phyloP scores from a whole-genome alignment of 2,329 filamentous ascomycete species.

The Penicillium vulpinum region DNA sequence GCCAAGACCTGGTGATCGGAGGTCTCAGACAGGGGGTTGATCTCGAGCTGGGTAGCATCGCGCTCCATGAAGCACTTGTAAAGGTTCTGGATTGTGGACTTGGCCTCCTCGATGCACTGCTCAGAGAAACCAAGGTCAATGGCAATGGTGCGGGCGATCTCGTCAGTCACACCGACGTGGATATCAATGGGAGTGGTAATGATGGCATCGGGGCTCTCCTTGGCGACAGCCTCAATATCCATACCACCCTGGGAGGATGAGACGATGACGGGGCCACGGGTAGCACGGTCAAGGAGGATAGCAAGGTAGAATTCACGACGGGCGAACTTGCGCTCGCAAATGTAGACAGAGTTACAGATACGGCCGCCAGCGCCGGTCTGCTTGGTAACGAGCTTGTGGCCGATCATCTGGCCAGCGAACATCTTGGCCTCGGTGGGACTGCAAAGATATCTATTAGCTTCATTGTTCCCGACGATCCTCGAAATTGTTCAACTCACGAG shows the following conservation, averaged over 20 bases:
- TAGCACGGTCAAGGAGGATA: conserved; percentile 93
- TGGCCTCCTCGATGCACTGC: conserved; percentile 94
- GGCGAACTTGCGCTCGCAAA: conserved; percentile 99
- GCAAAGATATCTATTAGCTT: conserved; percentile 15
- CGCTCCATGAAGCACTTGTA: conserved; percentile 99
- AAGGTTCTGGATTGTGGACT: conserved; percentile 95
- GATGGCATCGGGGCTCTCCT: conserved; percentile 96
- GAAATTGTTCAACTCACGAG: conserved; percentile 59
- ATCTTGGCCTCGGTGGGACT: conserved; percentile 88
- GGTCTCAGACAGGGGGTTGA: conserved; percentile 98
- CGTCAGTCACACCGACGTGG: conserved; percentile 90
- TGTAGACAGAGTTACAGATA: conserved; percentile 96
- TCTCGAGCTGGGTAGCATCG: conserved; percentile 98
- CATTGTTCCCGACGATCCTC: not conserved
- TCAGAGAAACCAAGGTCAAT: conserved; percentile 94
- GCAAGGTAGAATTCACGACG: conserved; percentile 98
- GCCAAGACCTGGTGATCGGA: conserved; percentile 97
- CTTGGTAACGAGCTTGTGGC: conserved; percentile 99
- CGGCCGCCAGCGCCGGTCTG: conserved; percentile 93
- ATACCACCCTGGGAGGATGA: conserved; percentile 98
- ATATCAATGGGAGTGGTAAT: conserved; percentile 92
- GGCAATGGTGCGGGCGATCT: conserved; percentile 86
- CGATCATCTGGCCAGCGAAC: conserved; percentile 99
- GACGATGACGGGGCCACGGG: conserved; percentile 91
- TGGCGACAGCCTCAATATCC: conserved; percentile 98